phyloP scores from a whole-genome alignment of 2,329 filamentous ascomycete species.

The Ramichloridium luteum region DNA sequence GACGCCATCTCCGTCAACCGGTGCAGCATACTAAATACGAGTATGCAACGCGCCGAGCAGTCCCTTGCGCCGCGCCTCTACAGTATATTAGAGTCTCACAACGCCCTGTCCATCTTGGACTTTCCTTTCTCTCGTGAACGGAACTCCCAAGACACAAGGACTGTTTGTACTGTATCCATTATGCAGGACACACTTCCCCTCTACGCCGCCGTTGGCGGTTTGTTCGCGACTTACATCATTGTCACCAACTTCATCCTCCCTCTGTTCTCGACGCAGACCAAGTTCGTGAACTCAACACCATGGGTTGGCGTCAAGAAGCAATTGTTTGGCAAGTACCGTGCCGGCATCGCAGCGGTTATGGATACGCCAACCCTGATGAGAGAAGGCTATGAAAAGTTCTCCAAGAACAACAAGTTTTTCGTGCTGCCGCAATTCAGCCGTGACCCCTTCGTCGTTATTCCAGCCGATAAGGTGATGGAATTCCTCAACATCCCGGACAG shows the following conservation, averaged over 20 bases:
- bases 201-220: conserved; percentile 2
- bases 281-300: conserved; percentile 8
- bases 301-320: conserved; percentile 12
- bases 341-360: conserved; percentile 8
- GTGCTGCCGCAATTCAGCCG: conserved; percentile 14
- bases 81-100: not conserved
- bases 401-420: conserved; percentile 9
- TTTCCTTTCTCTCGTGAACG: not conserved
- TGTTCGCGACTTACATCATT: conserved; percentile 7
- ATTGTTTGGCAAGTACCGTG: conserved; percentile 9
- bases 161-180: too few relatives aligned
- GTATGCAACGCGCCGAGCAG: not conserved
- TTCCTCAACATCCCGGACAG: conserved; percentile 11
- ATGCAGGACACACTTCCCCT: too few relatives aligned
- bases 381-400: conserved; percentile 11
- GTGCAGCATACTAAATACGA: not conserved
- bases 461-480: conserved; percentile 12
- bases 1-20: too few relatives aligned
- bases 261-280: conserved; percentile 5
- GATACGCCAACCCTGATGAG: conserved; percentile 10
- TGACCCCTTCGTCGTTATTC: conserved; percentile 11
- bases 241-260: conserved; percentile 7
- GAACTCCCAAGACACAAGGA: too few relatives aligned
- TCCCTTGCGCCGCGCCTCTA: not conserved
- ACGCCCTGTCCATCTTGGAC: not conserved